Evolutionary conservation across 2,329 filamentous ascomycete genomes (phyloP).

Genomic region (Exophiala lecanii-corni): DNA sequence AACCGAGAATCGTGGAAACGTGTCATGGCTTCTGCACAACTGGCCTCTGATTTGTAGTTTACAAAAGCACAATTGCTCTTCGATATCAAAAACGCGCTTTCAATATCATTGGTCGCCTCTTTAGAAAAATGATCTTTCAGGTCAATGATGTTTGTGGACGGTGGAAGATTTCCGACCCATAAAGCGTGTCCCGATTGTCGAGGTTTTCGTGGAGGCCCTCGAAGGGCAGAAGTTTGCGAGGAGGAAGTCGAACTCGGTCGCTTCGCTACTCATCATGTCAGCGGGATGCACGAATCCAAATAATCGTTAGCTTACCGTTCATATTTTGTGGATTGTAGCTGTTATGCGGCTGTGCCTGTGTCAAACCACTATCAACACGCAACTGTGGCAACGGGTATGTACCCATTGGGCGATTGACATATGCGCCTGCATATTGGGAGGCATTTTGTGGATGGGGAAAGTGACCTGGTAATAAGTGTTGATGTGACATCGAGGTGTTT

Average conservation of each 20-base stretch:
- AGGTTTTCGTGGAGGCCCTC: constrained; percentile 63
- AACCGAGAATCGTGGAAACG: constrained; percentile 90
- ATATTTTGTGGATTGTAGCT: constrained; percentile 19
- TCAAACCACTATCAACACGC: constrained; percentile 17
- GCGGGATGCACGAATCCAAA: neutral
- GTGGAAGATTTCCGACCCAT: constrained; percentile 92
- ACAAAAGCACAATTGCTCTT: constrained; percentile 98
- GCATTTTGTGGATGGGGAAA: constrained; percentile 10
- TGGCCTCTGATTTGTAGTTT: constrained; percentile 79
- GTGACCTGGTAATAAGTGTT: constrained; percentile 10
- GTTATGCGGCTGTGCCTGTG: constrained; percentile 2
- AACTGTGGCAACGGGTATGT: constrained; percentile 22
- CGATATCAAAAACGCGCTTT: constrained; percentile 88
- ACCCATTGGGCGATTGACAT: constrained; percentile 8
- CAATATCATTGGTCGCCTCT: constrained; percentile 68
- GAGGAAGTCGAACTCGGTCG: constrained; percentile 27
- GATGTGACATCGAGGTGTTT: constrained; percentile 7
- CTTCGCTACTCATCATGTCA: constrained; percentile 11
- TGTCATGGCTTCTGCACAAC: constrained; percentile 70
- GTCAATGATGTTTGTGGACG: constrained; percentile 72
- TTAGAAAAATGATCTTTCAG: constrained; percentile 88
- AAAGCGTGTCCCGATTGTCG: constrained; percentile 77
- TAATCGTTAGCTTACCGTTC: constrained; percentile 7
- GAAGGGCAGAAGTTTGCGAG: constrained; percentile 39
- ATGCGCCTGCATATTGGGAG: constrained; percentile 7